phyloP scores from a whole-genome alignment of 495 filamentous ascomycete species.

The Talaromyces thailandensis region DNA sequence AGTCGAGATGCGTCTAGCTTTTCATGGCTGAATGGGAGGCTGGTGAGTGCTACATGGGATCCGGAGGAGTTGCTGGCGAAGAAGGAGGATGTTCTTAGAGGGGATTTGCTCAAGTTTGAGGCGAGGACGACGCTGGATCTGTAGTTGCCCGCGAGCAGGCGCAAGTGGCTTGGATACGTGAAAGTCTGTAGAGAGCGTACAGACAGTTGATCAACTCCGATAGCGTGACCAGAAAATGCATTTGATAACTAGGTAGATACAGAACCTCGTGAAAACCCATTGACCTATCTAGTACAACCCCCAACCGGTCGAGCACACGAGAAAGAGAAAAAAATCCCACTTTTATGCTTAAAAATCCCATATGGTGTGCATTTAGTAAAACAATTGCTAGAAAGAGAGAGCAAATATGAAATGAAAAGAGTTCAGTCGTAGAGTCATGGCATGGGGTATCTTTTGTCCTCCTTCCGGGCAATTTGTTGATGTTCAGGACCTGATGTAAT shows the following conservation, averaged over 20 bases:
- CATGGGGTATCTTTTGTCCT: not conserved
- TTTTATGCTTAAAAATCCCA: not conserved
- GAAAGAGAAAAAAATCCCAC: not conserved
- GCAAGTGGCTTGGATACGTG: too few species aligned
- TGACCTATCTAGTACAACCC: not conserved
- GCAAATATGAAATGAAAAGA: not conserved
- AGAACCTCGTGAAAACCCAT: not conserved
- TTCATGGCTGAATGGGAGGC: slow-evolving; percentile 30
- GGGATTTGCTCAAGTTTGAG: slow-evolving; percentile 29
- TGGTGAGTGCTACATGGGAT: slow-evolving; percentile 33
- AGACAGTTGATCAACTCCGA: not conserved
- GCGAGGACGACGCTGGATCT: slow-evolving; percentile 1
- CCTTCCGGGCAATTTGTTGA: not conserved
- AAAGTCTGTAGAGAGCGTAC: not conserved
- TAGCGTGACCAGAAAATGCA: not conserved
- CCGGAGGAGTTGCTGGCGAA: slow-evolving; percentile 34
- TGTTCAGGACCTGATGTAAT: not conserved
- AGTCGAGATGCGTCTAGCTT: not conserved
- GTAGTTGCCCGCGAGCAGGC: too few species aligned
- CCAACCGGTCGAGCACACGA: not conserved
- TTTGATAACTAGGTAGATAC: not conserved
- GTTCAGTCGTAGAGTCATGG: not conserved
- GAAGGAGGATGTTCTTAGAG: slow-evolving; percentile 33
- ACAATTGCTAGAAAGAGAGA: not conserved
- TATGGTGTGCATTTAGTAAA: not conserved